A percentile compares a stretch with the other conserved stretches of the same genome.
Evolutionary conservation across 78 protist species (phyloP).

Genomic region (Dictyostelium citrinum): DNA sequence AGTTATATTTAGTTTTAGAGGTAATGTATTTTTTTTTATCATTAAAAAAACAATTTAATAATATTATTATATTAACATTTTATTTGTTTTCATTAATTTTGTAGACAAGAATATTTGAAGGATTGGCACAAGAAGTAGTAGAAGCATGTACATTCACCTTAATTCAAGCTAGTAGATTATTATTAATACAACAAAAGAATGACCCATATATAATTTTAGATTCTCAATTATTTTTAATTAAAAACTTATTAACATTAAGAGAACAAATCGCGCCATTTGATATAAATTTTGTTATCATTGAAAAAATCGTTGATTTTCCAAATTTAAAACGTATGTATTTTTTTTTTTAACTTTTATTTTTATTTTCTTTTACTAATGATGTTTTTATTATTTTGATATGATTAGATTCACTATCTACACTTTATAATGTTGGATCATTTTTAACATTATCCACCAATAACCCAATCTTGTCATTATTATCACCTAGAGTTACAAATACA

Average conservation of each 20-base stretch:
- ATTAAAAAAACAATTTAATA: too few species aligned
- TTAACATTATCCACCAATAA: slow-evolving; percentile 46
- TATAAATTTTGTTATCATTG: slow-evolving; percentile 64
- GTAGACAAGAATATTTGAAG: slow-evolving; percentile 80
- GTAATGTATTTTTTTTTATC: background rate
- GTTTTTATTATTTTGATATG: background rate
- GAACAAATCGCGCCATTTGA: slow-evolving; percentile 84
- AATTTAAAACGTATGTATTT: slow-evolving; percentile 55
- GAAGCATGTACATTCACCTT: slow-evolving; percentile 68
- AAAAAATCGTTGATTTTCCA: slow-evolving; percentile 75
- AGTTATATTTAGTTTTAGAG: slow-evolving; percentile 73
- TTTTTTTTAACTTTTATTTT: background rate
- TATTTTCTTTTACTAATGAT: background rate
- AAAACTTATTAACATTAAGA: slow-evolving; percentile 61
- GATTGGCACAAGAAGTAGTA: slow-evolving; percentile 79
- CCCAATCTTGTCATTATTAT: slow-evolving; percentile 24
- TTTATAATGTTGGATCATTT: slow-evolving; percentile 60
- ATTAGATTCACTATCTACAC: slow-evolving; percentile 45
- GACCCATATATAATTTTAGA: slow-evolving; percentile 41
- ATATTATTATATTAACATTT: too few species aligned
- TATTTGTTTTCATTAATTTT: background rate
- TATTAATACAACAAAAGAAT: slow-evolving; percentile 22
- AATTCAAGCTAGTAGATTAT: slow-evolving; percentile 35
- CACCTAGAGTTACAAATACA: slow-evolving; percentile 68
- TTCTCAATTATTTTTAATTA: slow-evolving; percentile 73